Evolutionary conservation across 23 red algal species (phyloP), one percentile per base, ranked within the genome.

Genomic region (Gracilariopsis chorda): DNA sequence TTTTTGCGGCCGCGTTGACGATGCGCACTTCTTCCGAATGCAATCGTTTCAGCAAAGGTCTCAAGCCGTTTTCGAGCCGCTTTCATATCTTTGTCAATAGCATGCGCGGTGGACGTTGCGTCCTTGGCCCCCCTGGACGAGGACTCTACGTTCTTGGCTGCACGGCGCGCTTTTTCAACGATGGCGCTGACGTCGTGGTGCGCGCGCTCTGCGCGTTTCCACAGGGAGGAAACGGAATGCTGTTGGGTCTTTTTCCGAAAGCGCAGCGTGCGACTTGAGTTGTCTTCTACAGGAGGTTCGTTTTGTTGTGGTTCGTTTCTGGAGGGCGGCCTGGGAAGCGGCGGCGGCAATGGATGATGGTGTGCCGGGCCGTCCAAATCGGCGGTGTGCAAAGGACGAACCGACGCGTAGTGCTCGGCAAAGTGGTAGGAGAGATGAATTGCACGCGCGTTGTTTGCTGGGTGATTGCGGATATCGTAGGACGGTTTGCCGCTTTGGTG

Each of bases 381-480:
- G 32, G 85, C 85, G 16, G 51, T 77, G 48, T 53, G 37, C 21
- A 89, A 14, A 21, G 80, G 91, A 10, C 94, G 84, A 11, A 96
- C 94, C 23, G 80, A 87, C 7, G 85, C 82, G 77, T 96, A 96
- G 53, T 96, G 94, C 70, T 84, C 75, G 44, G 78, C 83, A 49
- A 83, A 85, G 48, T 90, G 84, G 61, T 91, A 96, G 25, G 94
- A 88, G 21, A 96, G 63, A 43, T 96, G 94, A 45, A 96, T 88
- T 20, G 60, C 51, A 16, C 28, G 47, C 10, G 86, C 94, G 34
- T 88, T 57, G 17, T 88, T 82, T 9, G 68, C 94, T 0, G 45
- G 81, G 37, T 91, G 82, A 45, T 96, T 96, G 87, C 62, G 76
- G 73, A 96, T 96, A 44, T 96, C 94, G 48, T 85, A 90, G 35